These are phyloP conservation scores for Pseudognaphalium luteoalbum DNA, from an alignment of 129 eudicot genomes.

Conservation along the genomic window DNA sequence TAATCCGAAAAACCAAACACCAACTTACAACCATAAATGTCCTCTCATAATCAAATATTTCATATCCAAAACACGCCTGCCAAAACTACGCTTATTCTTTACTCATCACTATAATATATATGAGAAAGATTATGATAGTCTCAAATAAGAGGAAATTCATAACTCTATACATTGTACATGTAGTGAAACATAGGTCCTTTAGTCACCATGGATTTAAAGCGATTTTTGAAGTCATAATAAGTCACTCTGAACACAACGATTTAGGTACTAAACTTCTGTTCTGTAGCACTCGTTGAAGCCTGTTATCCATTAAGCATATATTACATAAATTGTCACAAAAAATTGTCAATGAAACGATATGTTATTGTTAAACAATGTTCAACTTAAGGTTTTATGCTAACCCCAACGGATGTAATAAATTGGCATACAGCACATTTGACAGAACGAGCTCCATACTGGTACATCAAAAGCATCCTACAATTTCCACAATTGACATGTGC, in stretches of 20 bases:
- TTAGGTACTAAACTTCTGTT: constrained; percentile 64
- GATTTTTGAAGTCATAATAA: constrained; percentile 23
- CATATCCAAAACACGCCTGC: constrained; percentile 26
- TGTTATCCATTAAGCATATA: constrained; percentile 33
- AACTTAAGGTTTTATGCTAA: constrained; percentile 30
- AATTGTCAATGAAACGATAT: neutral
- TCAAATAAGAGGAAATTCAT: constrained; percentile 27
- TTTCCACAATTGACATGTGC: constrained; percentile 89
- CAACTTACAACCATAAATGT: constrained; percentile 39
- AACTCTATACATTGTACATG: constrained; percentile 57
- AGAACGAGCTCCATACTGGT: constrained; percentile 75
- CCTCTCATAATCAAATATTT: constrained; percentile 30
- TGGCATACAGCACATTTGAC: constrained; percentile 86
- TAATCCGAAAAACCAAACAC: constrained; percentile 28
- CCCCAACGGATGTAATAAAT: constrained; percentile 74
- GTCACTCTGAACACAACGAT: constrained; percentile 28
- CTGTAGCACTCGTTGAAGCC: constrained; percentile 70
- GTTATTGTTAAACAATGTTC: too few relatives aligned
- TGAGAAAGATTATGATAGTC: constrained; percentile 24
- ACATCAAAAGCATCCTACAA: constrained; percentile 78
- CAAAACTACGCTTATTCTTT: constrained; percentile 37
- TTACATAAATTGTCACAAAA: constrained; percentile 10
- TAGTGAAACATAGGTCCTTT: constrained; percentile 18
- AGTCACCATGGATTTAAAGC: constrained; percentile 26
- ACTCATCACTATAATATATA: constrained; percentile 30